Base-by-base conservation (phyloP, 345 rosid species). In the Pistacia atlantica region DNA sequence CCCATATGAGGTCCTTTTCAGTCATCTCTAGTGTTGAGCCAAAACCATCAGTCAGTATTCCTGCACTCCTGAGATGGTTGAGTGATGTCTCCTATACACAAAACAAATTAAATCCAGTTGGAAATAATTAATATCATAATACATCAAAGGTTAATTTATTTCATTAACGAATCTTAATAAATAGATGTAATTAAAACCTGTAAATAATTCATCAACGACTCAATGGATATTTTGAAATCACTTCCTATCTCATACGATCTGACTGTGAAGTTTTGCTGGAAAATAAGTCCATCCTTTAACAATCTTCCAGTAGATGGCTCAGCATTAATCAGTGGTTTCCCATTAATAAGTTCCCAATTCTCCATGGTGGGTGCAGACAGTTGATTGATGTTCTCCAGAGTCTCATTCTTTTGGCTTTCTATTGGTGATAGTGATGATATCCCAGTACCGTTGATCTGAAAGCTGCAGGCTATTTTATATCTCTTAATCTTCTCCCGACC, bases 21-120 rank as follows among this genome's bases (percentile, higher is more conserved):
- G 28, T 37, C 86, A 80, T 85, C 60, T 73, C 80, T 14, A 20
- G 54, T 18, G 86, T 76, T 35, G 68, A 76, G 46, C 84, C 86
- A 64, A 81, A 78, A 2, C 84, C 88, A 65, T 78, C 78, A 0
- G 64, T 83, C 16, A 60, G 2, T 42, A 80, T 2, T 33, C 81
- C 80, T 1, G 52, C 4, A 18, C 25, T 45, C 73, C 37, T 74
- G 1, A 1, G 6, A 72, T 85, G 84, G 63, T 79, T 81, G 11
- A 83, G 67, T 17, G 73, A 57, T 4, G 81, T 78, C 11, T 80
- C 88, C 86, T 85, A 45, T 65, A 68, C 31, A 42, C 45, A 42
- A 5, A 42, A 25, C 45, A 42, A 5, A 42, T 42, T 42, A 42
- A 42, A 42, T 42, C 45, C 45, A 37, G 5, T 37, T 37, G 3